A percentile compares a stretch with the other conserved stretches of the same genome.
phyloP scores from a whole-genome alignment of 2,329 filamentous ascomycete genomes.

The Pyrenophora teres region DNA sequence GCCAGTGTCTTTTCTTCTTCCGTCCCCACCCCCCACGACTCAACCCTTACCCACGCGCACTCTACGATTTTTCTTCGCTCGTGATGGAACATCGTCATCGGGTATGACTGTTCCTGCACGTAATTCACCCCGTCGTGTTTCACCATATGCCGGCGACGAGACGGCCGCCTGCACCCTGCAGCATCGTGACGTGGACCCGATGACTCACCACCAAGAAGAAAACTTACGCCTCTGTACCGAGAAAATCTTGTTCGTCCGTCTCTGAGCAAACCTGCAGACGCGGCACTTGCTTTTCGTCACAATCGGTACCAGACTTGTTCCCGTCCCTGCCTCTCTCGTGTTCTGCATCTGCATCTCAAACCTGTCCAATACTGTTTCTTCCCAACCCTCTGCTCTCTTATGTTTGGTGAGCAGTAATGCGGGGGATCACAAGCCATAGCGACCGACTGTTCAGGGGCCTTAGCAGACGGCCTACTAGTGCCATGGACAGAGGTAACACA shows the following conservation, averaged over 20 bases:
- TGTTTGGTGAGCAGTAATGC: conserved; percentile 15
- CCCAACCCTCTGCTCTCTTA: conserved; percentile 11
- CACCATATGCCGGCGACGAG: conserved; percentile 33
- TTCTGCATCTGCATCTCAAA: conserved; percentile 25
- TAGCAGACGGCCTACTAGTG: conserved; percentile 4
- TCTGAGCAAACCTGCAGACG: conserved; percentile 5
- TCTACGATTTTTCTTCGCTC: neutral
- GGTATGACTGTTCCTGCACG: conserved; percentile 29
- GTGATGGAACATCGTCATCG: conserved; percentile 15
- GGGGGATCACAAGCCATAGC: conserved; percentile 27
- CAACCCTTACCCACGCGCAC: conserved; percentile 6
- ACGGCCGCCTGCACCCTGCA: conserved; percentile 29
- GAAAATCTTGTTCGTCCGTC: conserved; percentile 6
- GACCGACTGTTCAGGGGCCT: conserved; percentile 12
- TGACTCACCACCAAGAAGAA: conserved; percentile 40
- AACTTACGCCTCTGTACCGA: conserved; percentile 2
- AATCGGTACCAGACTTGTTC: conserved; percentile 6
- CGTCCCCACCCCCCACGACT: neutral
- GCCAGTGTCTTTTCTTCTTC: neutral
- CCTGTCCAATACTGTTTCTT: conserved; percentile 26
- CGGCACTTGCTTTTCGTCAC: conserved; percentile 19
- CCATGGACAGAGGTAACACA: conserved; percentile 15
- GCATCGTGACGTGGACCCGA: conserved; percentile 39
- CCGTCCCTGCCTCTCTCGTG: conserved; percentile 2
- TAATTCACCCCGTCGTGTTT: conserved; percentile 33